Percentiles rank a stretch among this genome's conserved stretches.
Evolutionary conservation across 495 filamentous ascomycete species (phyloP).

Genomic region (Evernia prunastri): DNA sequence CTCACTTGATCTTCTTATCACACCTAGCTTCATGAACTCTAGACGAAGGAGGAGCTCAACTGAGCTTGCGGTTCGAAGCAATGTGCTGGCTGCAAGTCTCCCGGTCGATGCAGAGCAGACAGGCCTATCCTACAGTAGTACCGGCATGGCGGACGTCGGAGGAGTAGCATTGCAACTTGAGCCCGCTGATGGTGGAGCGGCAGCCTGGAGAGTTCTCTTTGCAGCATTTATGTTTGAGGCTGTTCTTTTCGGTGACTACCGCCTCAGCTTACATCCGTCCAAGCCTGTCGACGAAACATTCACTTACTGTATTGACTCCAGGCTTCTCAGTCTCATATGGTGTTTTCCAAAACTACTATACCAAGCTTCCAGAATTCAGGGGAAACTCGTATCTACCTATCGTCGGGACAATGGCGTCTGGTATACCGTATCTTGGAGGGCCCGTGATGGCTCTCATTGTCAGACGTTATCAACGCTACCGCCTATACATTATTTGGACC

Average conservation of each 20-base stretch:
- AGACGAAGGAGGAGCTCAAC: not conserved
- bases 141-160: not conserved
- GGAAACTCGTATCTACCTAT: constrained; percentile 29
- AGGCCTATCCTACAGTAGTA: not conserved
- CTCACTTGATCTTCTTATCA: too few species aligned
- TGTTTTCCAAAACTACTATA: constrained; percentile 29
- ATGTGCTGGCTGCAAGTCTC: not conserved
- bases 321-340: not conserved
- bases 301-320: not conserved
- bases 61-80: not conserved
- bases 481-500: constrained; percentile 30
- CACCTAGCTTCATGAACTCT: not conserved
- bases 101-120: not conserved
- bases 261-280: not conserved
- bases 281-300: not conserved
- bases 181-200: not conserved
- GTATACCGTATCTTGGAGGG: constrained; percentile 34
- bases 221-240: not conserved
- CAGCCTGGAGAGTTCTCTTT: not conserved
- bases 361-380: constrained; percentile 30
- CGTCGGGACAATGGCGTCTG: constrained; percentile 32
- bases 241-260: not conserved
- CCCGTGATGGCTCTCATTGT: constrained; percentile 30
- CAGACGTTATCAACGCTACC: constrained; percentile 28
- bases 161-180: not conserved